Base-by-base conservation (phyloP, 2,329 filamentous ascomycete species). In the Aspergillus eucalypticola region DNA sequence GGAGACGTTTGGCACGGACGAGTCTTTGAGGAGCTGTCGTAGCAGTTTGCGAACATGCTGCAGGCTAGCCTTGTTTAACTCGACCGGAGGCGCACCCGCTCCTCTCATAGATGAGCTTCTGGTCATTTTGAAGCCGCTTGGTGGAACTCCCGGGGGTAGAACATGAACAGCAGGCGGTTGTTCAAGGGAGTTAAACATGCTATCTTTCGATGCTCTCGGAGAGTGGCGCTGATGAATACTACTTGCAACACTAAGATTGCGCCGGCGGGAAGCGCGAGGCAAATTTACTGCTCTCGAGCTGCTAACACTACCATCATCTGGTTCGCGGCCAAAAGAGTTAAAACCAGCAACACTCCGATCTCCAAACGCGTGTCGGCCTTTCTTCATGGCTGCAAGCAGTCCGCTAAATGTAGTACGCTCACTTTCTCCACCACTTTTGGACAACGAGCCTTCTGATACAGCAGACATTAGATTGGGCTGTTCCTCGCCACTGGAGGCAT, bases 401-500 rank as follows among this genome's bases (percentile, higher is more conserved):
- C 90, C 87, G 5, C 89, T 86, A 63, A 96, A 87, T 2, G 86
- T 89, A 39, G 87, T 79, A 68, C 86, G 90, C 63, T 96, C 93
- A 56, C 86, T 86, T 54, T 96, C 92, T 25, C 85, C 84, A 11
- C 78, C 75, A 62, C 85, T 90, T 17, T 87, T 83, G 15, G 87
- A 83, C 10, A 86, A 82, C 19, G 86, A 78, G 60, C 88, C 87
- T 50, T 84, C 84, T 59, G 84, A 86, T n/a, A 92, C 87, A 1
- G 90, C 88, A 21, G 84, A 79, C 75, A 96, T 90, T 11, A 97
- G 89, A 70, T 89, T 93, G 77, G 93, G 89, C 68, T 96, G 91
- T 66, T 99, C 93, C 68, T 96, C 93, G 39, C 90, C 94, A 69
- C 92, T 97, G 1, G 93, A 96, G 51, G 91, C 92, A 67, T 91